phyloP scores from a whole-genome alignment of 192 early-diverging fungal species.

The Umbelopsis sp. region DNA sequence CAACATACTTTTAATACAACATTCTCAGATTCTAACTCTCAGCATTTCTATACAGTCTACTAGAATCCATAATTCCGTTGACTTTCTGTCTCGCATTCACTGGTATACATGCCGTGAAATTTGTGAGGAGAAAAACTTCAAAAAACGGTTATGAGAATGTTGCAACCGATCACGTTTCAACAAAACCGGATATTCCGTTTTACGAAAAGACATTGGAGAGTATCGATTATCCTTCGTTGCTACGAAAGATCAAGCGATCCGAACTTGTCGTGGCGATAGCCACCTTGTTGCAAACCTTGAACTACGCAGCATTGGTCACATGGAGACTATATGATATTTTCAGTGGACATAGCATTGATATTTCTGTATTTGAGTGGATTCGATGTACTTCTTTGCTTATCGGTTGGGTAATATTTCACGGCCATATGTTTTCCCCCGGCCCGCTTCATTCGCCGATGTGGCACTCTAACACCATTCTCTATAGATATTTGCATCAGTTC shows the following conservation, averaged over 20 bases:
- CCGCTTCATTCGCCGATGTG: neutral
- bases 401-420: neutral
- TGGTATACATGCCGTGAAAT: neutral
- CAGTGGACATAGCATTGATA: neutral
- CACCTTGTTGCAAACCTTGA: neutral
- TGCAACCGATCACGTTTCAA: neutral
- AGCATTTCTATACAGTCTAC: neutral
- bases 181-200: neutral
- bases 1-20: neutral
- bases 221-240: neutral
- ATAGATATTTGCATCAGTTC: neutral
- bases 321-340: neutral
- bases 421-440: neutral
- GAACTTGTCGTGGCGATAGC: neutral
- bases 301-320: neutral
- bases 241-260: neutral
- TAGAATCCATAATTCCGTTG: neutral
- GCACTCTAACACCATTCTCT: neutral
- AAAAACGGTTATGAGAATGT: neutral
- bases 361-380: neutral
- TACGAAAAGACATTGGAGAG: slow-evolving; percentile 6
- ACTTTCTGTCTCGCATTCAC: neutral
- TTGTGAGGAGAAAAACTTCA: neutral
- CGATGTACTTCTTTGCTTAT: neutral
- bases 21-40: neutral